Evolutionary conservation across 352 stramenopile species (phyloP).

Genomic region (Blastocystis sp.): DNA sequence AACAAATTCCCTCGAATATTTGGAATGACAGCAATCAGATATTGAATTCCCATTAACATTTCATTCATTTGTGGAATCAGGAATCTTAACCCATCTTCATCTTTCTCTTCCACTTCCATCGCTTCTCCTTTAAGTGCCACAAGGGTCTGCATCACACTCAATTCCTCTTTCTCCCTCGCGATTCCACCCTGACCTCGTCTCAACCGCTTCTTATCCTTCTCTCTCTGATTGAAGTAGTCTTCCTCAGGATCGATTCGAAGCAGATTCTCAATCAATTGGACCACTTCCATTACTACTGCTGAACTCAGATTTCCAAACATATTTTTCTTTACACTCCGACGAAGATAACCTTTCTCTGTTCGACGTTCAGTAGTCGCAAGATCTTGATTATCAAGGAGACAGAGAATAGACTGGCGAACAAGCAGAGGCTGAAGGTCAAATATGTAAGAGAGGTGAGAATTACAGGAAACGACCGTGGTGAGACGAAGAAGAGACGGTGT

Average conservation of each 20-base stretch:
- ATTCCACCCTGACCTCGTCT: neutral
- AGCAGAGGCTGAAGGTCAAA: constrained; percentile 34
- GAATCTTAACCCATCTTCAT: neutral
- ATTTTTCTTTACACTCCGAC: neutral
- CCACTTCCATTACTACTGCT: constrained; percentile 21
- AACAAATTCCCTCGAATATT: constrained; percentile 24
- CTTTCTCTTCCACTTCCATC: neutral
- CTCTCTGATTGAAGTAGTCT: constrained; percentile 49
- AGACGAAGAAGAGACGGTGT: constrained; percentile 11
- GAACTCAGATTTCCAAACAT: constrained; percentile 1
- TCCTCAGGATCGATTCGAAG: constrained; percentile 32
- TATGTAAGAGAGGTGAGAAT: constrained; percentile 20
- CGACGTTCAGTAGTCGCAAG: neutral
- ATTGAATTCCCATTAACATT: constrained; percentile 12
- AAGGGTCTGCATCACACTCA: neutral
- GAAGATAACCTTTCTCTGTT: neutral
- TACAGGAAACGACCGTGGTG: constrained; percentile 4
- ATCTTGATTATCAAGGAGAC: neutral
- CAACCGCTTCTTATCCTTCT: neutral
- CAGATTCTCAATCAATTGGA: constrained; percentile 59
- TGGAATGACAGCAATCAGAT: neutral
- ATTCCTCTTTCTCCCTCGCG: neutral
- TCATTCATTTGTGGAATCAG: constrained; percentile 21
- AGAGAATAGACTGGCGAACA: neutral
- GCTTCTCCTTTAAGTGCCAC: neutral